Base-by-base conservation (phyloP, 352 stramenopile genomes). In the Phytopythium helicoides region DNA sequence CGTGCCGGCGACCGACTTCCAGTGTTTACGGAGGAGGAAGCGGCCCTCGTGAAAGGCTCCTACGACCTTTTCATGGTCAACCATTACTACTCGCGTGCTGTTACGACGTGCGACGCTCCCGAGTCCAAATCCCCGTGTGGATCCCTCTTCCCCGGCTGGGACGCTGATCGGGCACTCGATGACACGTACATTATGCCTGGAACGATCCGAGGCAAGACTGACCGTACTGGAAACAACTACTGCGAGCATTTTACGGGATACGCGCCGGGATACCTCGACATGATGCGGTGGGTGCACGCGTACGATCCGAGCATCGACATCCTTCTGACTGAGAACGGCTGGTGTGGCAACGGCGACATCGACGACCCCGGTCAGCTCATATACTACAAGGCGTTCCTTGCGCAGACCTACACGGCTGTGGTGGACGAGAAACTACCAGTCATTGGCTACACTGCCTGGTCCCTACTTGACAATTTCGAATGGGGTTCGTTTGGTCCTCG, bases 11-110 rank as follows among this genome's bases (percentile, higher is more conserved):
- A 73, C 21, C 69, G 85, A 16, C 66, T 98, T n/a, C 91, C 91
- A 9, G n/a, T 31, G 23, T 97, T 98, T 58, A 92, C 87, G 16
- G 14, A 54, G 14, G 59, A 79, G 25, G 64, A 96, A 51, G 47
- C 68, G 21, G 62, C 66, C 18, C 19, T 76, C 31, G 52, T 98
- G 21, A 65, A 70, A 33, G 75, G 71, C 18, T 94, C 78, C 19
- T 74, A 73, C 52, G 91, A 98, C 52, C 89, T 97, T 56, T 81
- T 98, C 49, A 94, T 92, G 26, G 60, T 98, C 12, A 98, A 98
- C 71, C 84, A 97, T 60, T 98, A 98, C 68, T 62, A 58, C 33
- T 81, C 89, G 55, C 36, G 16, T 25, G n/a, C 54, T 52, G 52
- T 33, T 15, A 66, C 12, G 37, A 35, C 77, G 51, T 74, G 62